Evolutionary conservation across 2,329 filamentous ascomycete species (phyloP), one percentile per base, ranked within the genome.

Genomic region (Epichloe typhina): DNA sequence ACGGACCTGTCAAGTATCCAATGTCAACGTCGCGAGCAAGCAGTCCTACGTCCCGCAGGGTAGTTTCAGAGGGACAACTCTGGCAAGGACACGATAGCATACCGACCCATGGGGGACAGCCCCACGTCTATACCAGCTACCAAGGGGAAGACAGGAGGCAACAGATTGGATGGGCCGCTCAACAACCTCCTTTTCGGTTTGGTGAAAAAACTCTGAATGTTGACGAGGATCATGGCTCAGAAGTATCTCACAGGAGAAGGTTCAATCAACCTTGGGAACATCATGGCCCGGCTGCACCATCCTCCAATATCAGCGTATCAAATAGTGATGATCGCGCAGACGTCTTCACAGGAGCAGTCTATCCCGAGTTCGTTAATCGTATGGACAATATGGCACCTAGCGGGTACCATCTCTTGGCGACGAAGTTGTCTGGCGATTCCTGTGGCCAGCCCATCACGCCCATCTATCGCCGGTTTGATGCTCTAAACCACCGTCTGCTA

Each of bases 391-490:
- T 44, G 40, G 35, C 71, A 9, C 56, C 75, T 38, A 74, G 74
- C 2, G 82, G 82, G 0, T 86, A 86, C 58, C 79, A 84, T 56
- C 69, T 80, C 2, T 64, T 86, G 9, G 80, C 83, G 1, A 71
- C 75, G 2, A 74, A 72, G 46, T 62, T 86, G 4, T 61, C 56
- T 46, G 60, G 56, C 1, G 56, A 55, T n/a, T 45, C 59, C 13
- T 55, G 52, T 13, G 54, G 61, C 1, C 59, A 60, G 12, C 54
- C 56, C 0, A 59, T 74, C 35, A 67, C 62, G 44, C 87, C 88
- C 1, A 76, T 95, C 52, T 95, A 95, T 64, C 80, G 90, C 42
- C 83, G 83, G 51, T 96, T 96, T 60, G 83, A 87, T 62, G 76
- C 80, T 11, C 69, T 95, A 17, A 90, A 93, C 59, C 88, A 95